A percentile compares a stretch with the other conserved stretches of the same genome.
Conservation (phyloP, 495 filamentous ascomycete species). For the Hypoxylon fuscum region DNA sequence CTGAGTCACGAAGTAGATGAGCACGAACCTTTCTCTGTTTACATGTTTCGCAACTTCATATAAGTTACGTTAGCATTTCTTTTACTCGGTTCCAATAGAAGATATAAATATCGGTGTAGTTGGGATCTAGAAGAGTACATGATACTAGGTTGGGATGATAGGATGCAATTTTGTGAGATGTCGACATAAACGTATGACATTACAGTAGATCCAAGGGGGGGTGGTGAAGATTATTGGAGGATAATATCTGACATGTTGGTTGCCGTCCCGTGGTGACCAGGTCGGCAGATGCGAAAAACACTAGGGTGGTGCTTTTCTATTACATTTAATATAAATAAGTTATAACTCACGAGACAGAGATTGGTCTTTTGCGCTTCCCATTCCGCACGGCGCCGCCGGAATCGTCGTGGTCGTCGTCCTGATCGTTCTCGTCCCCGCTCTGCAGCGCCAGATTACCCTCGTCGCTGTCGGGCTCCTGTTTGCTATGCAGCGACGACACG, state of each 20-base stretch:
- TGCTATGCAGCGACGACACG: slow-evolving; percentile 31
- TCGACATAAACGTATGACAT: neutral
- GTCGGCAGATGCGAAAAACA: neutral
- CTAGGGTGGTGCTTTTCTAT: neutral
- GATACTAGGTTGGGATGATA: neutral
- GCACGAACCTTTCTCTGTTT: slow-evolving; percentile 78
- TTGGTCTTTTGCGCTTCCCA: slow-evolving; percentile 65
- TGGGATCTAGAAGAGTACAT: neutral
- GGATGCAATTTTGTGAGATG: neutral
- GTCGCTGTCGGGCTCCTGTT: slow-evolving; percentile 43
- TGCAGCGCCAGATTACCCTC: slow-evolving; percentile 41
- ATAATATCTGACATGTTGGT: neutral
- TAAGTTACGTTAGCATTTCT: slow-evolving; percentile 32
- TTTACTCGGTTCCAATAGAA: no score
- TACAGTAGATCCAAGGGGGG: neutral
- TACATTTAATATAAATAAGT: neutral
- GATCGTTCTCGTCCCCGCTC: slow-evolving; percentile 48
- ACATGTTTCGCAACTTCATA: slow-evolving; percentile 75
- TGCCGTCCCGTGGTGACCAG: slow-evolving; percentile 4
- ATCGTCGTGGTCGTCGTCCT: slow-evolving; percentile 51
- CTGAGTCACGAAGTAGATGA: neutral
- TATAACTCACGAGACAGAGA: slow-evolving; percentile 64
- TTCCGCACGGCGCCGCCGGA: slow-evolving; percentile 48
- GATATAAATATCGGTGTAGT: no score
- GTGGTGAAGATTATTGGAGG: neutral